These are phyloP conservation scores for Apostasia ramifera DNA, from an alignment of 106 monocot species.

Conservation along the genomic window DNA sequence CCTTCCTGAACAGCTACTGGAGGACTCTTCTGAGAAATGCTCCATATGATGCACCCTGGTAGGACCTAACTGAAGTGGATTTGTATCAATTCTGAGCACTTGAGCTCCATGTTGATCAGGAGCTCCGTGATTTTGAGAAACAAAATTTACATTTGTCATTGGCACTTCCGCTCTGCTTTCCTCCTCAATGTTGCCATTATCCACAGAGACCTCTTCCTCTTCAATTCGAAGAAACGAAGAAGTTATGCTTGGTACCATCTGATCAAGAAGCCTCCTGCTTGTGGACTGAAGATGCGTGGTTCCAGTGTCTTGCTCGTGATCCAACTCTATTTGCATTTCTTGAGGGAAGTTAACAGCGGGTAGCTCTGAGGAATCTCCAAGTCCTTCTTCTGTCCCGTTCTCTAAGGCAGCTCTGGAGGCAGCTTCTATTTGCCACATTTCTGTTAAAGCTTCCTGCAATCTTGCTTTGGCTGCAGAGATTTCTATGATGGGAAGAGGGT, in stretches of 20 bases:
- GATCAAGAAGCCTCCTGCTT: conserved; percentile 49
- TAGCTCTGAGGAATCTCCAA: conserved; percentile 83
- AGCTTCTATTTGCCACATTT: conserved; percentile 90
- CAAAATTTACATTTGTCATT: conserved; percentile 29
- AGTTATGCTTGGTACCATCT: conserved; percentile 90
- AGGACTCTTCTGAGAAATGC: conserved; percentile 40
- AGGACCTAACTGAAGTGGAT: neutral
- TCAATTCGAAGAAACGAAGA: conserved; percentile 54
- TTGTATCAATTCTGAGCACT: conserved; percentile 14
- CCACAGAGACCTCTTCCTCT: conserved; percentile 38
- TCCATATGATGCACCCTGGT: conserved; percentile 2
- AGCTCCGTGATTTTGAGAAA: conserved; percentile 12
- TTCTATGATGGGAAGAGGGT: conserved; percentile 81
- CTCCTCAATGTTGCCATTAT: conserved; percentile 15
- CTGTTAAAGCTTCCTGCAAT: conserved; percentile 61
- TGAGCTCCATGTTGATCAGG: conserved; percentile 6
- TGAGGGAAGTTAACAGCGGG: conserved; percentile 62
- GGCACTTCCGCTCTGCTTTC: conserved; percentile 75
- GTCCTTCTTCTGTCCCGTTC: conserved; percentile 88
- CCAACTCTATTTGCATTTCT: conserved; percentile 69
- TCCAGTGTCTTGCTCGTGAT: conserved; percentile 24
- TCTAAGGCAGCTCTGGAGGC: conserved; percentile 63
- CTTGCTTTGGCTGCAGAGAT: conserved; percentile 62
- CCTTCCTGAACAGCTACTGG: conserved; percentile 55
- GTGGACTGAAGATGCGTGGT: conserved; percentile 11